Conservation (phyloP, 2,329 filamentous ascomycete species). For the Talaromyces sp. region DNA sequence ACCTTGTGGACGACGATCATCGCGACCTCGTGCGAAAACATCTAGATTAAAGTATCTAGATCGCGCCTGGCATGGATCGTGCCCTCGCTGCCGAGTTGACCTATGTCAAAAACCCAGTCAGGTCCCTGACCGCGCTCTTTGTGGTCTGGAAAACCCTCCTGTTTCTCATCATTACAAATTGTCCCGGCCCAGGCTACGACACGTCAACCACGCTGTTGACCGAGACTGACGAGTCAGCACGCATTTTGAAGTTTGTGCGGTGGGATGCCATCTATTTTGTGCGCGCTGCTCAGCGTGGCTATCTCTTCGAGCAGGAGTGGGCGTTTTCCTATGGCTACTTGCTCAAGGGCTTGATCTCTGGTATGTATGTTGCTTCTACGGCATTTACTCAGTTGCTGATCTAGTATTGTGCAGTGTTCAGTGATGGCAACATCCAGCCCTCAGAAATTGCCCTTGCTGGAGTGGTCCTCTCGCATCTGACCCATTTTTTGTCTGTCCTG, state of each 20-base stretch:
- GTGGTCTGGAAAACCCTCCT: constrained; percentile 52
- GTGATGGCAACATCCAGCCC: background rate
- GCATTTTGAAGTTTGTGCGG: constrained; percentile 44
- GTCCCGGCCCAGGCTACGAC: constrained; percentile 57
- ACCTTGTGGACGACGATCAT: background rate
- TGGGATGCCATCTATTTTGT: constrained; percentile 61
- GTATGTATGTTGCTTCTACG: constrained; percentile 17
- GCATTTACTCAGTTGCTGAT: constrained; percentile 5
- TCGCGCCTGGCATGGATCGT: background rate
- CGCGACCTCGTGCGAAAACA: background rate
- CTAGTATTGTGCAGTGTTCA: constrained; percentile 7
- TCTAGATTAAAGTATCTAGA: background rate
- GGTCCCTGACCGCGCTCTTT: constrained; percentile 38
- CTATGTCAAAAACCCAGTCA: constrained; percentile 21
- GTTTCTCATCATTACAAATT: constrained; percentile 42
- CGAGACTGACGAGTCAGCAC: constrained; percentile 13
- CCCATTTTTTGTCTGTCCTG: constrained; percentile 70
- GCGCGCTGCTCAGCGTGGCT: constrained; percentile 47
- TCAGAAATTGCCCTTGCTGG: constrained; percentile 26
- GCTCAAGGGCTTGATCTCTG: constrained; percentile 21
- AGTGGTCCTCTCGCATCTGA: constrained; percentile 64
- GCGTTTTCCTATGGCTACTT: constrained; percentile 56
- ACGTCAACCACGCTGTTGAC: constrained; percentile 52
- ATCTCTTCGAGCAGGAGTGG: constrained; percentile 61
- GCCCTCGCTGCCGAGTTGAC: background rate